A percentile compares a stretch with the other conserved stretches of the same genome.
These are phyloP conservation scores for Hyphopichia pseudoburtonii DNA, from an alignment of 1,139 yeast species.

Conservation along the genomic window DNA sequence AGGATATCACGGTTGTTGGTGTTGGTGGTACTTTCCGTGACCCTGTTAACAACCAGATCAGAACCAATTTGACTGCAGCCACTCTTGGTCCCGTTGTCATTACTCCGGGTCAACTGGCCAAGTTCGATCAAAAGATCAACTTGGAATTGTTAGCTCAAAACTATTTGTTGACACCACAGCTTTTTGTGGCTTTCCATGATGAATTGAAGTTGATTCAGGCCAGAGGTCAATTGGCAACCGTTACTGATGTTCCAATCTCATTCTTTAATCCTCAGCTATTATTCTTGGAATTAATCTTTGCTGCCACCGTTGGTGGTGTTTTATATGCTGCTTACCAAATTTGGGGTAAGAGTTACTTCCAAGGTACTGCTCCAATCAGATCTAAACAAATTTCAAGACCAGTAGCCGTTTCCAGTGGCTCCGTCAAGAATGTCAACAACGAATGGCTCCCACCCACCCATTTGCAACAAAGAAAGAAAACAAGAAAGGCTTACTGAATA, in stretches of 20 bases:
- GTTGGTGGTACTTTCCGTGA: constrained; percentile 71
- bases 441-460: constrained; percentile 1
- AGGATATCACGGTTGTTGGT: constrained; percentile 57
- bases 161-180: constrained; percentile 61
- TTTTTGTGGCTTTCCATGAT: constrained; percentile 53
- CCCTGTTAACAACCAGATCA: constrained; percentile 49
- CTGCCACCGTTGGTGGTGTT: constrained; percentile 48
- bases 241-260: constrained; percentile 68
- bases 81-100: constrained; percentile 63
- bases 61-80: constrained; percentile 64
- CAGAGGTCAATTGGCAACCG: constrained; percentile 55
- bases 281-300: constrained; percentile 56
- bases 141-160: constrained; percentile 58
- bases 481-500: constrained; percentile 1
- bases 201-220: constrained; percentile 59
- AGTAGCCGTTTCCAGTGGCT: neutral
- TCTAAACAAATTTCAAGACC: constrained; percentile 7
- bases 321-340: constrained; percentile 49
- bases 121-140: constrained; percentile 54
- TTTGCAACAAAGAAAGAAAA: constrained; percentile 1
- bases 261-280: constrained; percentile 72
- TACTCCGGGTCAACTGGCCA: constrained; percentile 46
- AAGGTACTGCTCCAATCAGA: constrained; percentile 38
- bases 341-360: constrained; percentile 45
- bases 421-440: neutral